Percentiles rank a stretch among this genome's conserved stretches.
These are phyloP conservation scores for Suillus bovinus DNA, from an alignment of 768 basidiomycete genomes.

Conservation along the genomic window DNA sequence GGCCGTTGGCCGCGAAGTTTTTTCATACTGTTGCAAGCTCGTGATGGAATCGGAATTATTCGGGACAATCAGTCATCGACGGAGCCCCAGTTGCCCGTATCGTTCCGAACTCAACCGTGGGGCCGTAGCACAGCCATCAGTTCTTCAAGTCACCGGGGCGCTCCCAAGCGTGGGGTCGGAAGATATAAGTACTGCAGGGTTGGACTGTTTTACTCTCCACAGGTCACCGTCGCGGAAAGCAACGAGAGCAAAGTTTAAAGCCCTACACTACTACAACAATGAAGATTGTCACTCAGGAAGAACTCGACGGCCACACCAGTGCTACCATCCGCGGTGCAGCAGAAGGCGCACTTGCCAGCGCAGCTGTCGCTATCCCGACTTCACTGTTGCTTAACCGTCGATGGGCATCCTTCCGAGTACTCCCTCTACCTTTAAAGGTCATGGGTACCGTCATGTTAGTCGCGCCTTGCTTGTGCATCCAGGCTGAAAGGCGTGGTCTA, in stretches of 20 bases:
- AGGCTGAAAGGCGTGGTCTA: conserved; percentile 69
- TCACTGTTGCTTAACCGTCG: conserved; percentile 51
- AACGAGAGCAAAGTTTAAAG: neutral
- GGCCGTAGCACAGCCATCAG: neutral
- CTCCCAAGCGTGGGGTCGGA: neutral
- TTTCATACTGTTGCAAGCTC: no score
- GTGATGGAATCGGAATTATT: neutral
- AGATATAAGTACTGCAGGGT: neutral
- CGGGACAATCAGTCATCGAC: neutral
- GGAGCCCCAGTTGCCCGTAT: neutral
- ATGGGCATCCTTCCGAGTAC: conserved; percentile 58
- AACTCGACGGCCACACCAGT: conserved; percentile 53
- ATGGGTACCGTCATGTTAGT: conserved; percentile 68
- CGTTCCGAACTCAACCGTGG: neutral
- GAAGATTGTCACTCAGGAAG: conserved; percentile 42
- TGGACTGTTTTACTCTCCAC: no score
- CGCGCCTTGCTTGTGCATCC: conserved; percentile 67
- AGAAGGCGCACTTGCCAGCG: conserved; percentile 52
- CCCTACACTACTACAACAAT: conserved; percentile 12
- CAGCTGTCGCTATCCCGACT: conserved; percentile 49
- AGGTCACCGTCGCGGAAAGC: neutral
- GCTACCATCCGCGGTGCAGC: conserved; percentile 62
- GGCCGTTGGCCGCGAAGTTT: no score
- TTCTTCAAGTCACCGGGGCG: neutral
- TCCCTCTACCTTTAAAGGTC: conserved; percentile 69